Conservation (phyloP, 179 eudicot species). For the Amaranthus tricolor region DNA sequence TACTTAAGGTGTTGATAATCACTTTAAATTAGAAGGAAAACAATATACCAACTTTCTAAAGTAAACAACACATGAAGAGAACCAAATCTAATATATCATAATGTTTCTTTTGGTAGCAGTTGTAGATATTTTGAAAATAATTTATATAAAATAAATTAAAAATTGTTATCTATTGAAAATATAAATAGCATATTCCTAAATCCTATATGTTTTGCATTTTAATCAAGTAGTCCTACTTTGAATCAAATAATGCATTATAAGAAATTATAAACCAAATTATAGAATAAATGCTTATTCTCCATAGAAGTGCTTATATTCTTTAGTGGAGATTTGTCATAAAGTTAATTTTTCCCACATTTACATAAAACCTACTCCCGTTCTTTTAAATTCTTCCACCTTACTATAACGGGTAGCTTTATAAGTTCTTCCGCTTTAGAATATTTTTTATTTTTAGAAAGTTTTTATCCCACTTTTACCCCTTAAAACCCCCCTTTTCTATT, state of each 20-base stretch:
- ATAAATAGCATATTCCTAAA: too few relatives aligned
- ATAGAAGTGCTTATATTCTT: neutral
- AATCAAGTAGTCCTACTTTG: constrained; percentile 6
- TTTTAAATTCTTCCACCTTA: too few relatives aligned
- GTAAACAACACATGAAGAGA: neutral
- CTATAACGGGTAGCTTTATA: too few relatives aligned
- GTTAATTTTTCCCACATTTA: neutral
- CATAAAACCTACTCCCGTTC: too few relatives aligned
- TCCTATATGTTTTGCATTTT: neutral
- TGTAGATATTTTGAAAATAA: neutral
- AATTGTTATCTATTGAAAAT: neutral
- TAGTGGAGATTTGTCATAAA: constrained; percentile 10
- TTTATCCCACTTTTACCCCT: too few relatives aligned
- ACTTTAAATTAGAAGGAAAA: neutral
- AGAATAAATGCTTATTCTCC: constrained; percentile 13
- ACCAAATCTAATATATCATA: neutral
- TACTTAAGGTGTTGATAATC: neutral
- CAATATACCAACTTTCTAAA: neutral
- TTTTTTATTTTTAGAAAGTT: too few relatives aligned
- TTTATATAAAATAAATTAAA: neutral
- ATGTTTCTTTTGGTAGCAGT: neutral
- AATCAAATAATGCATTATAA: neutral
- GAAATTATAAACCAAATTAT: neutral
- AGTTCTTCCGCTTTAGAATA: too few relatives aligned
- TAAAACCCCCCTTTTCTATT: too few relatives aligned